phyloP scores from a whole-genome alignment of 495 filamentous ascomycete species.

The Penicillium taxi region DNA sequence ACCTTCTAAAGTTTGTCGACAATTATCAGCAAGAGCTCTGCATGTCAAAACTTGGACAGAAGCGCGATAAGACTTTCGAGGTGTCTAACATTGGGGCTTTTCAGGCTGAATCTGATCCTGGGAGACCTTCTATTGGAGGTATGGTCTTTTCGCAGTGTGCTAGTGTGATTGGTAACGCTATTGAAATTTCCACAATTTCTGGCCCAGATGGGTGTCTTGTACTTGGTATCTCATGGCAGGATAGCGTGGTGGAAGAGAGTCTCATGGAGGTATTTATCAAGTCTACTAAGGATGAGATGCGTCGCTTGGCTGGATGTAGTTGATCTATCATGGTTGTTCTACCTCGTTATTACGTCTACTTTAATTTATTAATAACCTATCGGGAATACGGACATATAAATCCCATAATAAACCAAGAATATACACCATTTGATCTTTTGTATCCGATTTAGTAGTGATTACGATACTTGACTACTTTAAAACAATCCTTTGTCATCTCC shows the following conservation, averaged over 20 bases:
- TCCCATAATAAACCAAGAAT: too few species aligned
- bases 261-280: neutral
- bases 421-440: too few species aligned
- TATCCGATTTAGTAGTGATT: too few species aligned
- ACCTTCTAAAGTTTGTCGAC: neutral
- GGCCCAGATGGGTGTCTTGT: neutral
- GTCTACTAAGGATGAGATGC: too few species aligned
- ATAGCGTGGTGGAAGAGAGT: neutral
- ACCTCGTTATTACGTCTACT: too few species aligned
- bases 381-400: too few species aligned
- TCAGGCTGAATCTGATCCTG: neutral
- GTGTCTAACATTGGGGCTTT: neutral
- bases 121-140: neutral
- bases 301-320: too few species aligned
- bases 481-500: too few species aligned
- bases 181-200: neutral
- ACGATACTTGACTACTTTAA: too few species aligned
- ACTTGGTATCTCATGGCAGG: neutral
- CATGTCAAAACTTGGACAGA: neutral
- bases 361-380: too few species aligned
- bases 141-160: neutral
- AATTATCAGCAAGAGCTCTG: neutral
- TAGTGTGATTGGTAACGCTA: neutral
- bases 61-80: neutral
- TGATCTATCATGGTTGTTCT: too few species aligned